Evolutionary conservation across 2,329 filamentous ascomycete species (phyloP), one percentile per base, ranked within the genome.

Genomic region (Davidsoniella virescens): DNA sequence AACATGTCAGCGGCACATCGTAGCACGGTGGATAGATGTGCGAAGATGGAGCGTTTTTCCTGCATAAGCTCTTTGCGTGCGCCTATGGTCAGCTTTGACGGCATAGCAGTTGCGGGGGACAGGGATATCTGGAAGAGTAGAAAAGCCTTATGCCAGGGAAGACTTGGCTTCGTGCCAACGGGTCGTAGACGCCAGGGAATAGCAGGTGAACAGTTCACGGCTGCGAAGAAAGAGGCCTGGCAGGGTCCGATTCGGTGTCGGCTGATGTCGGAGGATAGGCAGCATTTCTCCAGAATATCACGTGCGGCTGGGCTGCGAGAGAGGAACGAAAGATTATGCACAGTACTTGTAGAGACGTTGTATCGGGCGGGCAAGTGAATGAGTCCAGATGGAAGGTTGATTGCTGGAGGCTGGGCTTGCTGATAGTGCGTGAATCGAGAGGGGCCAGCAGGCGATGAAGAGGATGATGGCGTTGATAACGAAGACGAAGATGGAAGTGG

Each of bases 101-200:
- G 78, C 55, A 2, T 78, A 67, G 36, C 70, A 71, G 12, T 79
- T 76, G 5, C 90, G 70, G 45, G 84, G 75, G 7, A 78, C 16
- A 50, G 33, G n/a, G 25, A 46, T 5, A 53, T 70, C 61, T 93
- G 86, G 16, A 87, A 74, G 40, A 92, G 70, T 4, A 93, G 68
- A 9, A 80, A 87, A 1, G 82, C 73, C 59, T 93, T 93, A 59
- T 92, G 84, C 46, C 78, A 73, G 41, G 53, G 47, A 25, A 62
- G 63, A 9, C 49, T 52, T 3, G 52, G 52, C n/a, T 48, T 48
- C 33, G 43, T 38, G n/a, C 44, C 47, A 4, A 49, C 39, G 3
- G 50, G 47, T 12, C 23, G 8, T 14, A 69, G 49, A 2, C 59
- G 62, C 53, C 68, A 69, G 2, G 64, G 65, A 1, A 68, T 66